Conservation (phyloP, 176 grass and related monocot species). For the Thinopyrum elongatum region DNA sequence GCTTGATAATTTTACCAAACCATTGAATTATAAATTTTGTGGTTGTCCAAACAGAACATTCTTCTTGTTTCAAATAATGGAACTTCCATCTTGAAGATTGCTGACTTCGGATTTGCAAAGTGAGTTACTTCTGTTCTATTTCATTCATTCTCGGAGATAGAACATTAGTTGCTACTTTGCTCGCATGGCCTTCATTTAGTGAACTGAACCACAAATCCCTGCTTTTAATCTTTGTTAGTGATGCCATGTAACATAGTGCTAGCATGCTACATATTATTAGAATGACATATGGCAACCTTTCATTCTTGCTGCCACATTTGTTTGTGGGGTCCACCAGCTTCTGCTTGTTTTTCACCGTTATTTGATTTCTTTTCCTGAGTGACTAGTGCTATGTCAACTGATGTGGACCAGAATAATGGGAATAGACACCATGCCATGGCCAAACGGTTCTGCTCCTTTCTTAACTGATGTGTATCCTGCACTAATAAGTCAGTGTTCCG, state of each 20-base stretch:
- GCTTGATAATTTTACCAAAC: background rate
- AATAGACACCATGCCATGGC: background rate
- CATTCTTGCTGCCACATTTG: background rate
- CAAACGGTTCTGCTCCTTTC: slow-evolving; percentile 16
- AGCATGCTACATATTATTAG: background rate
- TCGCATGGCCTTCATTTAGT: slow-evolving; percentile 3
- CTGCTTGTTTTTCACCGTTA: slow-evolving; percentile 11
- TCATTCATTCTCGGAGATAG: slow-evolving; percentile 4
- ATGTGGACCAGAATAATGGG: background rate
- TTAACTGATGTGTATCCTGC: background rate
- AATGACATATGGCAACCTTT: background rate
- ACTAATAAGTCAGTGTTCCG: background rate
- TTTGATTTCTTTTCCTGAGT: slow-evolving; percentile 17
- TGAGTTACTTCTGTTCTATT: slow-evolving; percentile 46
- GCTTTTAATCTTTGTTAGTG: slow-evolving; percentile 15
- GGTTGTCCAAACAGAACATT: slow-evolving; percentile 73
- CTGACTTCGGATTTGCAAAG: slow-evolving; percentile 99
- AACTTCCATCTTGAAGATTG: slow-evolving; percentile 87
- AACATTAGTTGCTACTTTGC: slow-evolving; percentile 7
- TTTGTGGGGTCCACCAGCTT: background rate
- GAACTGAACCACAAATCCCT: background rate
- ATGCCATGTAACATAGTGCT: background rate
- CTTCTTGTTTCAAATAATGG: slow-evolving; percentile 75
- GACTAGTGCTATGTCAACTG: background rate
- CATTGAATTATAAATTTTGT: slow-evolving; percentile 37